Percentiles rank a stretch among this genome's conserved stretches.
phyloP scores from a whole-genome alignment of 495 filamentous ascomycete species.

The Penicillium taxi region DNA sequence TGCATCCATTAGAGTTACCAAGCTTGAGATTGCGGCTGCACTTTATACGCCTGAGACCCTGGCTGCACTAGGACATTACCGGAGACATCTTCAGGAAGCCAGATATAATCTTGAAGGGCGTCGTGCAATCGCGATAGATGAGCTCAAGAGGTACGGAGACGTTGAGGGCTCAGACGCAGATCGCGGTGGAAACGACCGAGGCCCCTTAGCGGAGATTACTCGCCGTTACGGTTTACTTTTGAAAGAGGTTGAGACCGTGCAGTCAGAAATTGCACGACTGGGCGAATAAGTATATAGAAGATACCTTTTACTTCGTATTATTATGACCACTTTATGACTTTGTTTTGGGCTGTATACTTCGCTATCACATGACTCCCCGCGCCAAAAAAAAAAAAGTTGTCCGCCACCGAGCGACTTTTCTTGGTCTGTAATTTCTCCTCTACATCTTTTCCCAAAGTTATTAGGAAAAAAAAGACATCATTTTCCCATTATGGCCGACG shows the following conservation, averaged over 20 bases:
- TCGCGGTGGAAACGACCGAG: conserved; percentile 11
- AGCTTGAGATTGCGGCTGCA: conserved; percentile 31
- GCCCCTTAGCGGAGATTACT: conserved; percentile 48
- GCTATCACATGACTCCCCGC: conserved; percentile 27
- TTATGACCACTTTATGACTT: background rate
- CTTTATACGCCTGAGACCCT: conserved; percentile 52
- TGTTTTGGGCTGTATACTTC: conserved; percentile 6
- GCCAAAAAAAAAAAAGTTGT: conserved; percentile 27
- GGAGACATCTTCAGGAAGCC: conserved; percentile 44
- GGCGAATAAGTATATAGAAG: conserved; percentile 12
- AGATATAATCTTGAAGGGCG: conserved; percentile 41
- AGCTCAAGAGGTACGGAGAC: conserved; percentile 48
- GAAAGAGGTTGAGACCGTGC: conserved; percentile 46
- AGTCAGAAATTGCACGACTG: conserved; percentile 49
- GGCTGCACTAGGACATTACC: conserved; percentile 50
- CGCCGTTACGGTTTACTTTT: conserved; percentile 50
- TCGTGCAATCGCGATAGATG: conserved; percentile 33
- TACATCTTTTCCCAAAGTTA: background rate
- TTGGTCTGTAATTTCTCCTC: too few relatives aligned
- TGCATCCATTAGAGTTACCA: conserved; percentile 29
- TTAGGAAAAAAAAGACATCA: background rate
- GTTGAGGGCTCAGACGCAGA: conserved; percentile 9
- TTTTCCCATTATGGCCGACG: conserved; percentile 52
- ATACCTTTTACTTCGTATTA: background rate
- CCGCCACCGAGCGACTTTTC: conserved; percentile 8